phyloP scores from a whole-genome alignment of 805 yeast genomes.

The Priceomyces medius region DNA sequence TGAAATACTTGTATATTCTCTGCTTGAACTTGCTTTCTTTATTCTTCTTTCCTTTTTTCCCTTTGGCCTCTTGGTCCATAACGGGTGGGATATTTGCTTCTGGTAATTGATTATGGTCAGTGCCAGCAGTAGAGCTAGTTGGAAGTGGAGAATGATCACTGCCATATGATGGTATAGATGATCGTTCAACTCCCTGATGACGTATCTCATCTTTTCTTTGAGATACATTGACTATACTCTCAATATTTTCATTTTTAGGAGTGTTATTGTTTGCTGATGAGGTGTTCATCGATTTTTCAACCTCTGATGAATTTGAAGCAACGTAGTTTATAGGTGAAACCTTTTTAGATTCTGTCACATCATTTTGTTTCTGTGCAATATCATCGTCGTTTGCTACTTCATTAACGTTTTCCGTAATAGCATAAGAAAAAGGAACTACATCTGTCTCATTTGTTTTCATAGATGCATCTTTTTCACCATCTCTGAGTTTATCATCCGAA shows the following conservation, averaged over 20 bases:
- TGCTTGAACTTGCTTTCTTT: conserved; percentile 19
- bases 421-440: not conserved
- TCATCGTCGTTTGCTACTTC: not conserved
- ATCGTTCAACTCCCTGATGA: too few relatives aligned
- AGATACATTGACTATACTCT: too few relatives aligned
- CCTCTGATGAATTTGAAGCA: too few relatives aligned
- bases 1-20: conserved; percentile 30
- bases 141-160: not conserved
- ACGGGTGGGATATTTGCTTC: not conserved
- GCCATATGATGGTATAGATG: too few relatives aligned
- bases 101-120: not conserved
- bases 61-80: not conserved
- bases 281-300: too few relatives aligned
- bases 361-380: not conserved
- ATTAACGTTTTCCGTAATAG: not conserved
- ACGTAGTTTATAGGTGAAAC: too few relatives aligned
- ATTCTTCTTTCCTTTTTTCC: conserved; percentile 3
- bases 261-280: too few relatives aligned
- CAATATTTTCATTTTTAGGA: too few relatives aligned
- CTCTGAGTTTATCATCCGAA: too few relatives aligned
- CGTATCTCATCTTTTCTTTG: too few relatives aligned
- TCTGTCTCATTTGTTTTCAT: too few relatives aligned
- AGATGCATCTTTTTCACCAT: too few relatives aligned
- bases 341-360: not conserved
- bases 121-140: not conserved